A percentile compares a stretch with the other conserved stretches of the same genome.
Conservation (phyloP, 148 eudicot genomes). For the Silene conica region DNA sequence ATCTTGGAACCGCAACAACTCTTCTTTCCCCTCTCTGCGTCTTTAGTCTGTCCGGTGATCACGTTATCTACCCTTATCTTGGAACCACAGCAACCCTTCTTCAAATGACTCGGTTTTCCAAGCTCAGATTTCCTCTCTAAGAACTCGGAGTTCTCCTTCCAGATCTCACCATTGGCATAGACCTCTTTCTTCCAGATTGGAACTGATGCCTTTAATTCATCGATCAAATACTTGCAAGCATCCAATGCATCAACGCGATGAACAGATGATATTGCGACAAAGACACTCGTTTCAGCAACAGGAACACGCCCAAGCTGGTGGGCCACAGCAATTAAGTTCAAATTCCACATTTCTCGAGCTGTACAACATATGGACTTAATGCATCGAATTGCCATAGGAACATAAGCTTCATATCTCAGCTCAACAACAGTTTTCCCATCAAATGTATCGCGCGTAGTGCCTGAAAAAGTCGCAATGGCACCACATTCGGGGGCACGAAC, state of each 20-base stretch:
- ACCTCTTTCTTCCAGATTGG: slow-evolving; percentile 98
- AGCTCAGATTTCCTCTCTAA: slow-evolving; percentile 50
- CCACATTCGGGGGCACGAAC: slow-evolving; percentile 75
- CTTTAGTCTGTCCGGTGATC: background rate
- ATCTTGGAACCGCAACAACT: slow-evolving; percentile 46
- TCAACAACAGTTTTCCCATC: slow-evolving; percentile 68
- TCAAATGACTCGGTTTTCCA: slow-evolving; percentile 24
- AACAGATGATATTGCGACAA: slow-evolving; percentile 68
- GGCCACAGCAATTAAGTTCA: slow-evolving; percentile 57
- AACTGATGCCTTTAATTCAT: slow-evolving; percentile 82
- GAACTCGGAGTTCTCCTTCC: slow-evolving; percentile 90
- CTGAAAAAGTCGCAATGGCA: slow-evolving; percentile 80
- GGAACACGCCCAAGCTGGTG: slow-evolving; percentile 73
- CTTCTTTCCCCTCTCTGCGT: slow-evolving; percentile 18
- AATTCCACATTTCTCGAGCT: slow-evolving; percentile 58
- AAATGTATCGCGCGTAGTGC: slow-evolving; percentile 86
- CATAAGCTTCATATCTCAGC: slow-evolving; percentile 87
- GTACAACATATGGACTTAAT: slow-evolving; percentile 60
- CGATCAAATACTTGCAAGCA: slow-evolving; percentile 81
- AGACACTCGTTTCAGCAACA: slow-evolving; percentile 85
- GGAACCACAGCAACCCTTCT: slow-evolving; percentile 41
- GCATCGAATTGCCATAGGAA: slow-evolving; percentile 82
- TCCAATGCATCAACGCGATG: slow-evolving; percentile 71
- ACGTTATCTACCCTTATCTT: slow-evolving; percentile 45
- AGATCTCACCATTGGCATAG: slow-evolving; percentile 78